phyloP scores from a whole-genome alignment of 2,329 filamentous ascomycete species.

The Lasiodiplodia citricola region DNA sequence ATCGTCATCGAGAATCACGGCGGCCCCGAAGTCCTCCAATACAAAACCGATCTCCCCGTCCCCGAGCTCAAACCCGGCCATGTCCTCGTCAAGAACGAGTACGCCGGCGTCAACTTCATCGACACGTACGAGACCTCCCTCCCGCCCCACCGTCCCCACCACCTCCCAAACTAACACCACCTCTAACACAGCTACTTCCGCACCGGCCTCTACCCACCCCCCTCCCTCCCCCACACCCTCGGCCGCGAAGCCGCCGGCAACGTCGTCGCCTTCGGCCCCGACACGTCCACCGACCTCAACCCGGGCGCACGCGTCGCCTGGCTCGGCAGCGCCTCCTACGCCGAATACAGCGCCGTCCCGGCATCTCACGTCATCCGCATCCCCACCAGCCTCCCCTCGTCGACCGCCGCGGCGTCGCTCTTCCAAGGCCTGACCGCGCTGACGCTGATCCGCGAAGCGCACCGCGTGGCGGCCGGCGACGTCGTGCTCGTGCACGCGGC shows the following conservation, averaged over 20 bases:
- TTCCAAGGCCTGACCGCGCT: slow-evolving; percentile 85
- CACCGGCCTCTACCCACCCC: slow-evolving; percentile 75
- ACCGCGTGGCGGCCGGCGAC: slow-evolving; percentile 73
- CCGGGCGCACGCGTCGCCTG: slow-evolving; percentile 75
- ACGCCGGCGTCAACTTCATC: slow-evolving; percentile 84
- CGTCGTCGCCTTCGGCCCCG: slow-evolving; percentile 66
- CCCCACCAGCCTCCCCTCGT: slow-evolving; percentile 65
- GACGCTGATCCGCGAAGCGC: slow-evolving; percentile 76
- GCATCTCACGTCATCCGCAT: slow-evolving; percentile 65
- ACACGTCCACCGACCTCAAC: slow-evolving; percentile 69
- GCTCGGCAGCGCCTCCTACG: slow-evolving; percentile 62
- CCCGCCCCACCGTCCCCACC: neutral
- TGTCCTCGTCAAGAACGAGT: slow-evolving; percentile 80
- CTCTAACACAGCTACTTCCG: slow-evolving; percentile 72
- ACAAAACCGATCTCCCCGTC: slow-evolving; percentile 72
- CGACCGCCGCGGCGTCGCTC: slow-evolving; percentile 69
- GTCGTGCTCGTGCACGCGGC: slow-evolving; percentile 87
- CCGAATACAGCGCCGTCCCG: slow-evolving; percentile 61
- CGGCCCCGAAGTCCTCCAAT: slow-evolving; percentile 72
- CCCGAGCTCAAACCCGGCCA: slow-evolving; percentile 71
- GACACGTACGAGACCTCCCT: slow-evolving; percentile 66
- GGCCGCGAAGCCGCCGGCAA: slow-evolving; percentile 80
- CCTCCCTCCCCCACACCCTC: slow-evolving; percentile 73
- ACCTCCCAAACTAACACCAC: too few relatives aligned
- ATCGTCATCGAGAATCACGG: slow-evolving; percentile 75